Evolutionary conservation across 116 monocot species (phyloP).

Genomic region (Cymodocea nodosa): DNA sequence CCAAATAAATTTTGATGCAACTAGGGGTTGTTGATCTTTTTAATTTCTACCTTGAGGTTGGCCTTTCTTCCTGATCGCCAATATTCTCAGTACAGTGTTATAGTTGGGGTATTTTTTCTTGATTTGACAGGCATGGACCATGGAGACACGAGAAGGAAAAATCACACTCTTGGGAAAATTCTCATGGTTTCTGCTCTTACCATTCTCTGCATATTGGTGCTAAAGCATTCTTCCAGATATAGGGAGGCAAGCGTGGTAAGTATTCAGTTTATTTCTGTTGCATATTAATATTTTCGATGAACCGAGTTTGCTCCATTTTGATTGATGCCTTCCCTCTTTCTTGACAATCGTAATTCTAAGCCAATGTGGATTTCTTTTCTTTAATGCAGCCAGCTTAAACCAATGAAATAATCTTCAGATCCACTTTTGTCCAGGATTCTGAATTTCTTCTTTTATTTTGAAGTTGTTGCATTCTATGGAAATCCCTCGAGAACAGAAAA

Average conservation of each 20-base stretch:
- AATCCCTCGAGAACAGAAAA: too few species aligned
- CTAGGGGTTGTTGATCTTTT: too few species aligned
- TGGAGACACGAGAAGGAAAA: slow-evolving; percentile 15
- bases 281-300: background rate
- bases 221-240: slow-evolving; percentile 9
- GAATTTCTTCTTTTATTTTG: background rate
- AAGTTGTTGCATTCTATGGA: background rate
- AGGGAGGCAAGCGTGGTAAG: slow-evolving; percentile 6
- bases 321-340: background rate
- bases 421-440: background rate
- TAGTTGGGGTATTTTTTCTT: background rate
- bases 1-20: too few species aligned
- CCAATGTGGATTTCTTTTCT: too few species aligned
- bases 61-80: too few species aligned
- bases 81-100: too few species aligned
- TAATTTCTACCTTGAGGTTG: too few species aligned
- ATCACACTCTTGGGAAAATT: slow-evolving; percentile 8
- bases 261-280: background rate
- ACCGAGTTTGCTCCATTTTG: background rate
- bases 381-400: too few species aligned
- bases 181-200: slow-evolving; percentile 5
- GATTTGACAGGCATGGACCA: slow-evolving; percentile 10
- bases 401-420: background rate
- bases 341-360: too few species aligned
- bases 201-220: slow-evolving; percentile 5